Conservation (phyloP, 2,329 filamentous ascomycete species). For the Chalaropsis ovoidea region DNA sequence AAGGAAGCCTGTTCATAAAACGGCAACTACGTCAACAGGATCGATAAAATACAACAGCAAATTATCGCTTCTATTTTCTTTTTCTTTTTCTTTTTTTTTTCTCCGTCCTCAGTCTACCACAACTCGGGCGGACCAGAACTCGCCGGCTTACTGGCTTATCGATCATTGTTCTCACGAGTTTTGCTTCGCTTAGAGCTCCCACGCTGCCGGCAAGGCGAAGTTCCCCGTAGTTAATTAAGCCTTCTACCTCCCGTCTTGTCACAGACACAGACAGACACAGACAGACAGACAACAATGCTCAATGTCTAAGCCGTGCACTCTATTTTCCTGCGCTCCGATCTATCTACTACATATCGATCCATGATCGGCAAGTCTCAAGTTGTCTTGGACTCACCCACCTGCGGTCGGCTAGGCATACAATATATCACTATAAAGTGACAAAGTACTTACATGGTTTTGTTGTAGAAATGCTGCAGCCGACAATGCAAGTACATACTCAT, state of each 20-base stretch:
- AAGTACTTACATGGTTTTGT: neutral
- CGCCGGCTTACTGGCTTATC: too few species aligned
- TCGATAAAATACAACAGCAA: neutral
- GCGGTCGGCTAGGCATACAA: too few species aligned
- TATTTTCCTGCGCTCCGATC: neutral
- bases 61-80: neutral
- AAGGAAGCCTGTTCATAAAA: neutral
- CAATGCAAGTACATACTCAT: neutral
- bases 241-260: too few species aligned
- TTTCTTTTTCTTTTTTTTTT: neutral
- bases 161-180: too few species aligned
- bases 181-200: too few species aligned
- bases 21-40: neutral
- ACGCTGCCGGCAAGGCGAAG: too few species aligned
- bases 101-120: too few species aligned
- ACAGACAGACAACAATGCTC: neutral
- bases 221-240: too few species aligned
- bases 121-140: too few species aligned
- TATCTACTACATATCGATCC: neutral
- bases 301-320: neutral
- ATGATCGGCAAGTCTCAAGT: neutral
- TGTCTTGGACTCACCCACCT: too few species aligned
- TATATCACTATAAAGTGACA: too few species aligned
- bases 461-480: conserved; percentile 5
- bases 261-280: neutral